Conservation (phyloP, 495 filamentous ascomycete species). For the Pseudotulostoma volvatum region DNA sequence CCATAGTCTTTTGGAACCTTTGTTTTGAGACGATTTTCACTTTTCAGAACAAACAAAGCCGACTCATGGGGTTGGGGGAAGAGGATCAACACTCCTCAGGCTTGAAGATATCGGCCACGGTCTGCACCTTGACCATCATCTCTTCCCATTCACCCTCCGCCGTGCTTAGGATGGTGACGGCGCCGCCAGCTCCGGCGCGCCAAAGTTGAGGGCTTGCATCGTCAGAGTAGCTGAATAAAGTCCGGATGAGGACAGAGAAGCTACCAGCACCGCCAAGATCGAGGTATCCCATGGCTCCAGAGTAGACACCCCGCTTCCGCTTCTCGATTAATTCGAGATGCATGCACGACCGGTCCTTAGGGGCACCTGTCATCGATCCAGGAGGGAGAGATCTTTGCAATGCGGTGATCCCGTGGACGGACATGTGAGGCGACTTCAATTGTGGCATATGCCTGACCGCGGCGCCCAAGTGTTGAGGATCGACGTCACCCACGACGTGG, state of each 20-base stretch:
- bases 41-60: no score
- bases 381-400: slow-evolving; percentile 67
- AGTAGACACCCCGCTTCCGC: slow-evolving; percentile 60
- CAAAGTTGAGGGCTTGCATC: slow-evolving; percentile 41
- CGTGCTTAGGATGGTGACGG: slow-evolving; percentile 66
- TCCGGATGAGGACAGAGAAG: slow-evolving; percentile 77
- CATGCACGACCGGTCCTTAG: slow-evolving; percentile 79
- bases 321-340: slow-evolving; percentile 53
- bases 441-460: slow-evolving; percentile 20
- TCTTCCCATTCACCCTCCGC: slow-evolving; percentile 73
- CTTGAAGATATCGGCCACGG: slow-evolving; percentile 39
- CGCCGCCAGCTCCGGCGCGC: slow-evolving; percentile 78
- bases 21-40: no score
- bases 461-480: slow-evolving; percentile 17
- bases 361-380: slow-evolving; percentile 89
- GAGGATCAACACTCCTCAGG: no score
- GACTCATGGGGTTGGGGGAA: no score
- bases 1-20: no score
- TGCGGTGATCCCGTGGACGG: slow-evolving; percentile 49
- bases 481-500: slow-evolving; percentile 59
- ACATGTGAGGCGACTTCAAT: slow-evolving; percentile 23
- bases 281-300: slow-evolving; percentile 77
- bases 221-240: slow-evolving; percentile 47
- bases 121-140: slow-evolving; percentile 69
- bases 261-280: slow-evolving; percentile 73